Evolutionary conservation across 129 eudicot genomes (phyloP).

Genomic region (Chrysanthemum makinoi): DNA sequence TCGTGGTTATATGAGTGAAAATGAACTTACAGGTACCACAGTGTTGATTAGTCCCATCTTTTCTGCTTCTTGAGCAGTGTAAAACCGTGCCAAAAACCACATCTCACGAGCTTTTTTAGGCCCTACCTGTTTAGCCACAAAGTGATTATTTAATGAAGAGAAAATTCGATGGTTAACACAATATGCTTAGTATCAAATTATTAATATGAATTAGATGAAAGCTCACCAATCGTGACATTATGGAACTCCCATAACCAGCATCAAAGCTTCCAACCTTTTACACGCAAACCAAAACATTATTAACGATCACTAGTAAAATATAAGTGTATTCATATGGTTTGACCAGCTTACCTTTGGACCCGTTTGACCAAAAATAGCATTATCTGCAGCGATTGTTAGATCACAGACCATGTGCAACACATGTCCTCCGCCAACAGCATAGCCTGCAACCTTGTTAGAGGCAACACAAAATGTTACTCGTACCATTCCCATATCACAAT

Average conservation of each 20-base stretch:
- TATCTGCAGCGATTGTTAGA: constrained; percentile 95
- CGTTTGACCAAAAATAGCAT: constrained; percentile 95
- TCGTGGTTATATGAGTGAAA: neutral
- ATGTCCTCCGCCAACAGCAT: constrained; percentile 98
- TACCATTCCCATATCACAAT: neutral
- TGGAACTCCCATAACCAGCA: constrained; percentile 98
- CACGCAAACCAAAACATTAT: constrained; percentile 15
- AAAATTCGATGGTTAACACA: neutral
- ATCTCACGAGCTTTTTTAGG: constrained; percentile 98
- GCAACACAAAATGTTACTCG: constrained; percentile 10
- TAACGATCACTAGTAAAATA: neutral
- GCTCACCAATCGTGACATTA: constrained; percentile 93
- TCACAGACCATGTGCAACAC: constrained; percentile 97
- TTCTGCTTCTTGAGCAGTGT: constrained; percentile 87
- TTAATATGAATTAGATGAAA: neutral
- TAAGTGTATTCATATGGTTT: constrained; percentile 1
- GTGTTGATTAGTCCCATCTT: constrained; percentile 92
- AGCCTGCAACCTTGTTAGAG: constrained; percentile 89
- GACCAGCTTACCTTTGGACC: constrained; percentile 79
- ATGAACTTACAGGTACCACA: constrained; percentile 82
- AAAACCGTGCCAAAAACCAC: constrained; percentile 93
- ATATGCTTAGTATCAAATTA: neutral
- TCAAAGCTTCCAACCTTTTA: constrained; percentile 98
- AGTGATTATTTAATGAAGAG: neutral
- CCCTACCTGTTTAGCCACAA: constrained; percentile 62